phyloP scores from a whole-genome alignment of 108 stramenopile species.

The Pseudonitzschia multistriata region DNA sequence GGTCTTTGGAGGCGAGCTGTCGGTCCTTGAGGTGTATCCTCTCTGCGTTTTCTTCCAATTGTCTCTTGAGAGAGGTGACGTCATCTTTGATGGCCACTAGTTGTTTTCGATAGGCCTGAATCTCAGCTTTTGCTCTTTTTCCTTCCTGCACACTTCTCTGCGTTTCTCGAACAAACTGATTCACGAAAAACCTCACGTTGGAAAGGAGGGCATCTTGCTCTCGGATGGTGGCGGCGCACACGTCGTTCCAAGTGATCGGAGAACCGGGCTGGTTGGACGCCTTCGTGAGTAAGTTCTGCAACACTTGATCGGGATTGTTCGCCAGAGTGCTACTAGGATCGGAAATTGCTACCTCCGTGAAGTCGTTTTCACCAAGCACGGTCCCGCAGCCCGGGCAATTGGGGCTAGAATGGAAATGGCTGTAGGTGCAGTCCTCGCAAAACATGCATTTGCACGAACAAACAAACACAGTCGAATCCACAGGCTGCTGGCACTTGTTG shows the following conservation, averaged over 20 bases:
- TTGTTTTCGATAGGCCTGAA: conserved; percentile 3
- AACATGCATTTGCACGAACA: conserved; percentile 77
- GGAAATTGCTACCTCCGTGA: conserved; percentile 70
- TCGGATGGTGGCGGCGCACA: background rate
- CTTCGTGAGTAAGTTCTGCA: conserved; percentile 44
- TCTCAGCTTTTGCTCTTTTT: background rate
- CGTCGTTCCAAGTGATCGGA: background rate
- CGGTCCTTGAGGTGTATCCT: background rate
- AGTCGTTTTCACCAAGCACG: conserved; percentile 59
- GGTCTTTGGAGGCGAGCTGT: background rate
- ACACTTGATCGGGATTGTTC: conserved; percentile 5
- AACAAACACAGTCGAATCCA: conserved; percentile 70
- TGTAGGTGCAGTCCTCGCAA: conserved; percentile 84
- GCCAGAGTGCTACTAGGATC: conserved; percentile 44
- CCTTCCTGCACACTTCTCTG: background rate
- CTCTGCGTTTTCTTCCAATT: background rate
- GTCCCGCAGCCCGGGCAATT: conserved; percentile 60
- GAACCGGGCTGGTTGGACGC: conserved; percentile 8
- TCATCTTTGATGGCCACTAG: background rate
- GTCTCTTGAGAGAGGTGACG: background rate
- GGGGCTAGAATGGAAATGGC: conserved; percentile 61
- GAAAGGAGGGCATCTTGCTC: conserved; percentile 2
- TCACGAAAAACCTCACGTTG: background rate
- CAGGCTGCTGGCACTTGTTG: conserved; percentile 64
- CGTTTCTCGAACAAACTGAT: conserved; percentile 12